Evolutionary conservation across 768 basidiomycete genomes (phyloP), one percentile per base, ranked within the genome.

Genomic region (Leucocoprinus birnbaumii): DNA sequence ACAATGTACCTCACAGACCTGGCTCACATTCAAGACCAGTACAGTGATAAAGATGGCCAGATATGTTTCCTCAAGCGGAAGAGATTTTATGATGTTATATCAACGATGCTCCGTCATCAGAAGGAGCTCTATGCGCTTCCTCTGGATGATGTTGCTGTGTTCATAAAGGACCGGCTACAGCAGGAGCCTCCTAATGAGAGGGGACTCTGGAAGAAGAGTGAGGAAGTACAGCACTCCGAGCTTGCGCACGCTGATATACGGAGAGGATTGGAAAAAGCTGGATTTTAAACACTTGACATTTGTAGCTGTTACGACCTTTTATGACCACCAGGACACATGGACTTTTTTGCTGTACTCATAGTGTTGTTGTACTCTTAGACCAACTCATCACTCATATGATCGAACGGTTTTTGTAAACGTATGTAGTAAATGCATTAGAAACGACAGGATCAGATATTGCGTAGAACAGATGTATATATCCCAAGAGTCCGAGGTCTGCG

Each of bases 201-300:
- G 46, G 77, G 78, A 73, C 84, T 82, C 58, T 85, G 82, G 83
- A 64, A 66, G 56, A 76, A 75, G 65, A 84, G 83, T 62, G 74
- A 82, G 61, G 84, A 85, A 55, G 71, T 87, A 41, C 82, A 82
- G 67, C 76, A 79, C 46, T 67, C 72, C 24, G 85, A 88, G 66
- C 60, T 82, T 42, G 75, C 79, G 25, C 77, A 85, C 65, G 82
- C 82, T 26, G 84, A 87, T 63, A 83, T 87, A 53, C 73, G 83
- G 60, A 84, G 78, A 62, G 84, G 84, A n/a, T 67, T 87, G 40
- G 83, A 86, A 67, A 80, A 79, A 25, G 85, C 85, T 45, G 85
- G 85, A 7, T 87, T 89, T 63, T 87, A 66, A 68, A 24, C 10
- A 9, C 5, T 9, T 16, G 19, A 24, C 9, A 11, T 25, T 24